Evolutionary conservation across 2,329 filamentous ascomycete genomes (phyloP), one percentile per base, ranked within the genome.

Genomic region (Volutella citrinella): DNA sequence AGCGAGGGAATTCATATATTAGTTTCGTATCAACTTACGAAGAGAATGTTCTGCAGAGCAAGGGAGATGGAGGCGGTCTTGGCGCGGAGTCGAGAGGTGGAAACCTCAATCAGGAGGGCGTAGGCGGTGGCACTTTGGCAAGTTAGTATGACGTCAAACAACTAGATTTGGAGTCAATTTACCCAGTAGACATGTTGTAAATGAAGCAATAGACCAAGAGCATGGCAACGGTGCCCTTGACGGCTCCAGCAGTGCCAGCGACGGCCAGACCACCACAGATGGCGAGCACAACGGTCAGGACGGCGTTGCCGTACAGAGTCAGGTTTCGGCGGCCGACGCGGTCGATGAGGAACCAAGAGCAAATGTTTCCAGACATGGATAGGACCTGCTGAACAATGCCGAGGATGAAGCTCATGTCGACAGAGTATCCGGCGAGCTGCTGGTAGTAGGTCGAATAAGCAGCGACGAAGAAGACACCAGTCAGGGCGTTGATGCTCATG

Each of bases 121-220:
- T 46, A 48, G 6, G 45, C 45, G 15, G 43, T 46, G 11, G 45
- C 45, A 19, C 45, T n/a, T n/a, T n/a, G n/a, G n/a, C n/a, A n/a
- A n/a, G n/a, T n/a, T n/a, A n/a, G n/a, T n/a, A n/a, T n/a, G n/a
- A n/a, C n/a, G n/a, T n/a, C n/a, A n/a, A n/a, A n/a, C n/a, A n/a
- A n/a, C n/a, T n/a, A n/a, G n/a, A n/a, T n/a, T n/a, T n/a, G n/a
- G n/a, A n/a, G n/a, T n/a, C n/a, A n/a, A n/a, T n/a, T n/a, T n/a
- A n/a, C n/a, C n/a, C 45, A 14, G 46, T 46, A 24, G 45, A 46
- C 23, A 36, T 35, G 33, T 46, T 46, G 33, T 46, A 46, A 21
- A 38, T 40, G 11, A 30, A 46, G 33, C 40, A 44, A 36, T 46
- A 41, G 7, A 48, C n/a, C 3, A 46, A 30, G 6, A 48, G 33